These are phyloP conservation scores for Cryptococcus sp. DNA, from an alignment of 1,284 basidiomycete species.

Conservation along the genomic window DNA sequence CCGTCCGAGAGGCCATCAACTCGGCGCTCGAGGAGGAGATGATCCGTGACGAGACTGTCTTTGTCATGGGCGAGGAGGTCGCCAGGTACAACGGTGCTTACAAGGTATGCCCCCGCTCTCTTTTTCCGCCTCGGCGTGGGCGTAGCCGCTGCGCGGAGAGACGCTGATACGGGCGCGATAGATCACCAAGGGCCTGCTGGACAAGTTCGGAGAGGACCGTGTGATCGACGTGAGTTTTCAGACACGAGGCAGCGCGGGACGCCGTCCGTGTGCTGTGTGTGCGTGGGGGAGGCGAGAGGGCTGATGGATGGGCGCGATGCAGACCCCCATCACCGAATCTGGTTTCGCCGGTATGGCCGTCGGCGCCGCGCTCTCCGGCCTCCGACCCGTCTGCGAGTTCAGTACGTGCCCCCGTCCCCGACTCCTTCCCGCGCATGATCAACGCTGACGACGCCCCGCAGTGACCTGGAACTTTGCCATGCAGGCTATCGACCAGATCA, in stretches of 20 bases:
- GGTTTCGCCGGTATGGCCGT: slow-evolving; percentile 97
- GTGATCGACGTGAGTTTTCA: slow-evolving; percentile 70
- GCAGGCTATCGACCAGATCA: slow-evolving; percentile 96
- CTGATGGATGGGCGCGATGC: neutral
- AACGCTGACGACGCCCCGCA: slow-evolving; percentile 50
- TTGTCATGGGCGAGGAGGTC: slow-evolving; percentile 96
- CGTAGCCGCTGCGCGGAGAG: slow-evolving; percentile 3
- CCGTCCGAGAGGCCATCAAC: slow-evolving; percentile 96
- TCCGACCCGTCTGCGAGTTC: slow-evolving; percentile 98
- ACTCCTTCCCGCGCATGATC: slow-evolving; percentile 53
- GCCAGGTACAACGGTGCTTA: slow-evolving; percentile 99
- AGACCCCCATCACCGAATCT: slow-evolving; percentile 94
- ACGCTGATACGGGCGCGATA: slow-evolving; percentile 38
- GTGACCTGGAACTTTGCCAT: slow-evolving; percentile 51
- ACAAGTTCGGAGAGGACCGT: slow-evolving; percentile 99
- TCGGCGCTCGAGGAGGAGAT: slow-evolving; percentile 99
- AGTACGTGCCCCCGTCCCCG: slow-evolving; percentile 49
- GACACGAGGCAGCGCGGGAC: neutral
- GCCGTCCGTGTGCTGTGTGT: neutral
- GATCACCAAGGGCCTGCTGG: slow-evolving; percentile 95
- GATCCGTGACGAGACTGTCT: slow-evolving; percentile 91
- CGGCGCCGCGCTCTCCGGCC: slow-evolving; percentile 88
- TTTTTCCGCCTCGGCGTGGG: neutral
- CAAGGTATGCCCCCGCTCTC: slow-evolving; percentile 62
- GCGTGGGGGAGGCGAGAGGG: neutral